Percentiles rank a stretch among this genome's conserved stretches.
These are phyloP conservation scores for Pneumocystis wakefieldiae DNA, from an alignment of 1,139 yeast species.

Conservation along the genomic window DNA sequence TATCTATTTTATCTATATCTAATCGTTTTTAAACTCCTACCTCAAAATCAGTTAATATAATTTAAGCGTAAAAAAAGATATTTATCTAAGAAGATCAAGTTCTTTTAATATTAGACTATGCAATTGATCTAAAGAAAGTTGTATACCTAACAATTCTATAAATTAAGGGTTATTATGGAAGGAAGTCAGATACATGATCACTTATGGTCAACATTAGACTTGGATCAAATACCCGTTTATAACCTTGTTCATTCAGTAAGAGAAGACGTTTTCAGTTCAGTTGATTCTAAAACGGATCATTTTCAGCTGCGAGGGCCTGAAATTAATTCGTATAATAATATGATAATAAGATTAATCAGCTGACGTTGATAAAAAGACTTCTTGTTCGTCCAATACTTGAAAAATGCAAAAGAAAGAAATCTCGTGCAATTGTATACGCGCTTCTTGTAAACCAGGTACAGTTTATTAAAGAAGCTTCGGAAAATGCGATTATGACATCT, in stretches of 20 bases:
- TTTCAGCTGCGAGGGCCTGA: slow-evolving; percentile 45
- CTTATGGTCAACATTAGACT: not conserved
- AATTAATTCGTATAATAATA: slow-evolving; percentile 17
- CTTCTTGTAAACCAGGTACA: slow-evolving; percentile 27
- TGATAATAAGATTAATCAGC: not conserved
- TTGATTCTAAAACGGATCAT: slow-evolving; percentile 36
- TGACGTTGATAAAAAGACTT: slow-evolving; percentile 24
- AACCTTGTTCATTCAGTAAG: slow-evolving; percentile 14
- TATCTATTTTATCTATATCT: too few species aligned
- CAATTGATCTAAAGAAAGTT: not conserved
- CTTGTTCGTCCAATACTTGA: slow-evolving; percentile 37
- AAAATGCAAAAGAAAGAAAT: slow-evolving; percentile 18
- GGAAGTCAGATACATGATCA: not conserved
- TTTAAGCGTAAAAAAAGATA: too few species aligned
- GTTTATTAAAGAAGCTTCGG: slow-evolving; percentile 35
- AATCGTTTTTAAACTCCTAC: too few species aligned
- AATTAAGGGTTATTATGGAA: not conserved
- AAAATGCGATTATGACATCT: slow-evolving; percentile 37
- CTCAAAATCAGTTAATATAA: too few species aligned
- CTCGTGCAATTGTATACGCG: slow-evolving; percentile 25
- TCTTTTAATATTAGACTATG: too few species aligned
- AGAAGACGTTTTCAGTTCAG: slow-evolving; percentile 27
- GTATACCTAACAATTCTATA: not conserved
- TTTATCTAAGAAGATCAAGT: too few species aligned
- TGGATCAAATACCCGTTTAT: slow-evolving; percentile 24